Evolutionary conservation across 2,329 filamentous ascomycete genomes (phyloP).

Genomic region (Colletotrichum eremochloae): DNA sequence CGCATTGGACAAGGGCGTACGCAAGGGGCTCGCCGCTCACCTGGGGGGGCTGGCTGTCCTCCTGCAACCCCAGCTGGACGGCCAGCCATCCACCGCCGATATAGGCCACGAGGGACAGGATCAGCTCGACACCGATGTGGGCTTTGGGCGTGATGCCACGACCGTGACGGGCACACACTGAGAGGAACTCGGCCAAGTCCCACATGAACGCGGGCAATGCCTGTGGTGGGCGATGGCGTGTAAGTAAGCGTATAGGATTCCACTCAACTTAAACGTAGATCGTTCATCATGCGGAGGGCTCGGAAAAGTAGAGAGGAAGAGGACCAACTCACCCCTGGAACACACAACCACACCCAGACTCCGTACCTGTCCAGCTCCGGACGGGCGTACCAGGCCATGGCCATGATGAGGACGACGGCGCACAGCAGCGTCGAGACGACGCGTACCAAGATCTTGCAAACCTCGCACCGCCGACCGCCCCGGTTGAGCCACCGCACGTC

Average conservation of each 20-base stretch:
- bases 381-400: conserved; percentile 13
- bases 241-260: background rate
- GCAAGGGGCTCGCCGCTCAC: background rate
- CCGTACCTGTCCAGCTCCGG: background rate
- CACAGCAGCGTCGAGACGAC: conserved; percentile 37
- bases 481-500: conserved; percentile 37
- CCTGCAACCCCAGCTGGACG: background rate
- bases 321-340: conserved; percentile 17
- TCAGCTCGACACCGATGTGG: conserved; percentile 47
- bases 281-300: background rate
- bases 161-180: conserved; percentile 44
- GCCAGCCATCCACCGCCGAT: conserved; percentile 5
- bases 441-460: conserved; percentile 46
- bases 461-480: conserved; percentile 43
- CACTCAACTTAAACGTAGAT: no score
- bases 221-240: conserved; percentile 15
- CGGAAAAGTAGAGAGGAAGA: background rate
- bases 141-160: conserved; percentile 47
- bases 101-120: conserved; percentile 40
- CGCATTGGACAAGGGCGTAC: background rate
- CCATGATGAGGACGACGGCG: conserved; percentile 36
- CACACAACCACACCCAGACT: conserved; percentile 9
- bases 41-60: background rate
- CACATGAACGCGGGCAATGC: conserved; percentile 41
- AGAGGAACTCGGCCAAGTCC: conserved; percentile 47